Base-by-base conservation (phyloP, 2,329 filamentous ascomycete species). In the Phoma sp. region DNA sequence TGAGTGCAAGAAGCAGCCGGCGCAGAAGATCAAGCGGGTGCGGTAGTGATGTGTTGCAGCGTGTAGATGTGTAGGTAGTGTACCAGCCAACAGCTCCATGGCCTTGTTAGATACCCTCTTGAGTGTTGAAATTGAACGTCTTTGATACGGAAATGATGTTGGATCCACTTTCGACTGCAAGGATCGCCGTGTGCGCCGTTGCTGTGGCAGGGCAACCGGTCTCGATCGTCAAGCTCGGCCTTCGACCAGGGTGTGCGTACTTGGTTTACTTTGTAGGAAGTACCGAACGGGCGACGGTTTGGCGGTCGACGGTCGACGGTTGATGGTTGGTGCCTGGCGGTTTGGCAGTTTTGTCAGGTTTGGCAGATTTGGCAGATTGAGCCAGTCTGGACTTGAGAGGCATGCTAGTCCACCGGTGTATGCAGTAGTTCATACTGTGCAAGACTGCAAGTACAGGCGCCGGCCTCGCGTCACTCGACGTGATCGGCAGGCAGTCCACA, bases 21-120 rank as follows among this genome's bases (percentile, higher is more conserved):
- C 68, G 43, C 70, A 64, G 53, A 76, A 77, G 68, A 76, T 78
- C 63, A 77, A 76, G 66, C 69, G 74, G 61, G 71, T 70, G 43
- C 73, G 72, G 27, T 76, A 55, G 55, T 32, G 51, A 39, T 36
- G 51, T 35, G 46, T 44, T 41, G 51, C 51, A 53, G 40, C 17
- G 17, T 17, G 38, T 46, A 44, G 22, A 24, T 24, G 22, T 4
- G 22, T 24, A 17, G 17, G 17, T 17, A 17, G 17, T 17, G 17
- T 17, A 17, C 17, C 17, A 17, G 17, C 17, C 17, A 17, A 17
- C 17, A 17, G 17, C 17, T 17, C 17, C 17, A 17, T 17, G 17
- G 17, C 17, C 17, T 17, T 17, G 17, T 17, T 17, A 17, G 17
- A 17, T 17, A 17, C 17, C 17, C 17, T 24, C 22, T 24, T 24